phyloP scores from a whole-genome alignment of 2,329 filamentous ascomycete species.

The Fusarium tricinctum region DNA sequence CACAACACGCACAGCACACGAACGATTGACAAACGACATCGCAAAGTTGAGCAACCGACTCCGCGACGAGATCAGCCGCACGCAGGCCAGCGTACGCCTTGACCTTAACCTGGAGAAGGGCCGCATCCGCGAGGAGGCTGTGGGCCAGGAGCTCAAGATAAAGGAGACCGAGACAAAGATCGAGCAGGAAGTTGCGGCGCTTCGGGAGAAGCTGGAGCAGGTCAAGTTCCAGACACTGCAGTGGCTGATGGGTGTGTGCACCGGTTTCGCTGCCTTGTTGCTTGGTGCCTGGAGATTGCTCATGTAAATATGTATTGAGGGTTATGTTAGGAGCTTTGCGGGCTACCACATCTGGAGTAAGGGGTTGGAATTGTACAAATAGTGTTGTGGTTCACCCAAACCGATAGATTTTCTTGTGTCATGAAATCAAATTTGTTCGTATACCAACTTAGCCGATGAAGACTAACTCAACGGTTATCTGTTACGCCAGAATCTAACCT shows the following conservation, averaged over 20 bases:
- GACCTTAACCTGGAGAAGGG: slow-evolving; percentile 98
- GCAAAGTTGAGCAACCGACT: slow-evolving; percentile 91
- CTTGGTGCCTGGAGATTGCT: slow-evolving; percentile 79
- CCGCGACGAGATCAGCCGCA: slow-evolving; percentile 93
- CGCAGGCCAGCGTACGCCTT: slow-evolving; percentile 90
- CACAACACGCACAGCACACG: slow-evolving; percentile 89
- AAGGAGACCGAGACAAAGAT: slow-evolving; percentile 99
- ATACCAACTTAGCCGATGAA: background rate
- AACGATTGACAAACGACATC: slow-evolving; percentile 93
- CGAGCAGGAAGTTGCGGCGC: slow-evolving; percentile 93
- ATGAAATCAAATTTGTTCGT: slow-evolving; percentile 16
- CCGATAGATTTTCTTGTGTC: slow-evolving; percentile 45
- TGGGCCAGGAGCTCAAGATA: slow-evolving; percentile 96
- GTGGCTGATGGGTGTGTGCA: slow-evolving; percentile 93
- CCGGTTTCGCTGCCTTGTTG: slow-evolving; percentile 75
- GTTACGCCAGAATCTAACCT: background rate
- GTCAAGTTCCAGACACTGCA: slow-evolving; percentile 99
- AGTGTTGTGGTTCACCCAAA: slow-evolving; percentile 38
- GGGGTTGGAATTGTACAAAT: slow-evolving; percentile 11
- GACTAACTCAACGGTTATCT: background rate
- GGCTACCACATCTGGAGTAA: background rate
- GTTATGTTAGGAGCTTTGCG: background rate
- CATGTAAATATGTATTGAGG: slow-evolving; percentile 62
- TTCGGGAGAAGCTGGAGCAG: slow-evolving; percentile 92
- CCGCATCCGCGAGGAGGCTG: slow-evolving; percentile 94